These are phyloP conservation scores for Phytophthora citricola DNA, from an alignment of 352 stramenopile species.

Conservation along the genomic window DNA sequence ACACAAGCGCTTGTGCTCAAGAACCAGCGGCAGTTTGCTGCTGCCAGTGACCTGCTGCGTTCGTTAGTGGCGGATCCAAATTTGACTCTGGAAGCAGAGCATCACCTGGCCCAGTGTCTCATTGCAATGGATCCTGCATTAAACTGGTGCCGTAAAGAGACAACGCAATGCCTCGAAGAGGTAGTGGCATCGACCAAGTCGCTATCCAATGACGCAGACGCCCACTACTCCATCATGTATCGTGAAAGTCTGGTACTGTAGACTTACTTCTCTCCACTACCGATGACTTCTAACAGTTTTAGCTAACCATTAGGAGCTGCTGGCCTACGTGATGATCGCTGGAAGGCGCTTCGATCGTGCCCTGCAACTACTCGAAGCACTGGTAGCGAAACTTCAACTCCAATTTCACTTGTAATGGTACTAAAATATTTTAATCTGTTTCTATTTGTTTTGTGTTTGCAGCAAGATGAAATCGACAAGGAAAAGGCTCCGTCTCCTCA, in stretches of 20 bases:
- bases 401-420: background rate
- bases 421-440: background rate
- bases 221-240: constrained; percentile 24
- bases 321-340: constrained; percentile 49
- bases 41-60: constrained; percentile 41
- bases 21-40: constrained; percentile 38
- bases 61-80: constrained; percentile 23
- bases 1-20: constrained; percentile 55
- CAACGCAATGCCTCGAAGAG: constrained; percentile 39
- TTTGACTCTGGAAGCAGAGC: constrained; percentile 39
- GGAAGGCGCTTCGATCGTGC: constrained; percentile 32
- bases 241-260: constrained; percentile 38
- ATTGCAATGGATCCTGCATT: constrained; percentile 39
- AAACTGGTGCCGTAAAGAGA: constrained; percentile 34
- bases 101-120: constrained; percentile 59
- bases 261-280: background rate
- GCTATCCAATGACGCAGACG: constrained; percentile 18
- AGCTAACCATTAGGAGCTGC: constrained; percentile 40
- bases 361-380: constrained; percentile 25
- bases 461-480: constrained; percentile 11
- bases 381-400: constrained; percentile 16
- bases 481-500: background rate
- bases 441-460: background rate
- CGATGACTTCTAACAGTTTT: background rate
- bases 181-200: constrained; percentile 18